Evolutionary conservation across 257 asterid species (phyloP).

Genomic region (Agastache rugosa): DNA sequence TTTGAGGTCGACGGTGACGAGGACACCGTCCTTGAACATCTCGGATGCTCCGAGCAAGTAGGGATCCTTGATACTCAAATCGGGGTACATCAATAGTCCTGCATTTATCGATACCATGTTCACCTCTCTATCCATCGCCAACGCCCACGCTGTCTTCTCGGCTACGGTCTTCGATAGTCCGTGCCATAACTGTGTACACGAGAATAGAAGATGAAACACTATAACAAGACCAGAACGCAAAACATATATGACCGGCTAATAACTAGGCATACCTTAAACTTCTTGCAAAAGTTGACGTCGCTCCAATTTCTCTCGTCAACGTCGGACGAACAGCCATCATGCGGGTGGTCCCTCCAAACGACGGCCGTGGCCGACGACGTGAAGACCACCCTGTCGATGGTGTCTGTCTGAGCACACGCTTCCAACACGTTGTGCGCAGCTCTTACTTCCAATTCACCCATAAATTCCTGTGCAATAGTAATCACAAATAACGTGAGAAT

Average conservation of each 20-base stretch:
- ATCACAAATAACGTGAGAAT: not conserved
- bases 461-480: slow-evolving; percentile 66
- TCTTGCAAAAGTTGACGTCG: slow-evolving; percentile 73
- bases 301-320: slow-evolving; percentile 87
- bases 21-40: slow-evolving; percentile 83
- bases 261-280: slow-evolving; percentile 60
- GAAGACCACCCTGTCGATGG: slow-evolving; percentile 79
- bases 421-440: slow-evolving; percentile 98
- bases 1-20: slow-evolving; percentile 79
- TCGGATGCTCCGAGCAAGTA: slow-evolving; percentile 86
- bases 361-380: slow-evolving; percentile 92
- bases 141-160: slow-evolving; percentile 91
- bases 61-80: slow-evolving; percentile 73
- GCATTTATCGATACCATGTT: slow-evolving; percentile 83
- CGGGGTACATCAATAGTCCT: slow-evolving; percentile 68
- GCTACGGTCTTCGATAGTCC: slow-evolving; percentile 84
- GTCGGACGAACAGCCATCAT: slow-evolving; percentile 29
- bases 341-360: slow-evolving; percentile 66
- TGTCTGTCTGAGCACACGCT: slow-evolving; percentile 93
- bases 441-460: slow-evolving; percentile 91
- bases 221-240: not conserved
- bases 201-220: slow-evolving; percentile 5
- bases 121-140: slow-evolving; percentile 95
- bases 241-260: not conserved
- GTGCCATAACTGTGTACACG: slow-evolving; percentile 73